Evolutionary conservation across 495 filamentous ascomycete species (phyloP), one percentile per base, ranked within the genome.

Genomic region (Penicillium fimorum): DNA sequence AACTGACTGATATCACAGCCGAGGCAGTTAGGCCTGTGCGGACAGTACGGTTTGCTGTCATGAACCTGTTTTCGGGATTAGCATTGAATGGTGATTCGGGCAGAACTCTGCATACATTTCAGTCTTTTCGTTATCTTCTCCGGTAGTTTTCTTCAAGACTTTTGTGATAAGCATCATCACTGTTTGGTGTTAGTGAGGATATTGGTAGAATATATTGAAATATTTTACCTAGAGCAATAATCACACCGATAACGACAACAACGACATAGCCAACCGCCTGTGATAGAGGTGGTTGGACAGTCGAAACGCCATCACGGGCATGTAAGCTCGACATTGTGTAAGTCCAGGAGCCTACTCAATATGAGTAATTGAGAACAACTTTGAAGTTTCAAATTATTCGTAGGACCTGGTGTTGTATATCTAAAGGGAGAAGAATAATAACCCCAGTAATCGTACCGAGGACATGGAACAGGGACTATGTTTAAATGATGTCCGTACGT

Each of bases 41-140:
- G n/a, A 75, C 66, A 12, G 68, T 64, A 1, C 72, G 71, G 50
- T 75, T 75, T 13, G 72, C 72, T 0, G 69, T 72, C 67, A 75
- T 75, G 54, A 75, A 75, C 72, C 70, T 75, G 33, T 46, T 18
- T 5, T n/a, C 4, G 9, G 10, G 30, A n/a, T 61, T 29, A 61
- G 17, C 44, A 25, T 11, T 13, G 15, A 11, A 37, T 11, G 5
- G 4, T 37, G 27, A 11, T 10, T 13, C 7, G 10, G 2, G 15
- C 10, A 38, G 11, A 38, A 17, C 2, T 2, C 0, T 37, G 4
- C 44, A 9, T 66, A 76, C 70, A 73, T 76, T 57, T 76, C 73
- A 0, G 72, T 76, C 50, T 72, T 76, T 40, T 69, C 60, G 32
- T 76, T 76, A 38, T 76, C 72, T 42, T 76, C 72, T 7, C 69